These are phyloP conservation scores for Symbiodinium pilosum DNA, from an alignment of 73 alveolate species.

Conservation along the genomic window DNA sequence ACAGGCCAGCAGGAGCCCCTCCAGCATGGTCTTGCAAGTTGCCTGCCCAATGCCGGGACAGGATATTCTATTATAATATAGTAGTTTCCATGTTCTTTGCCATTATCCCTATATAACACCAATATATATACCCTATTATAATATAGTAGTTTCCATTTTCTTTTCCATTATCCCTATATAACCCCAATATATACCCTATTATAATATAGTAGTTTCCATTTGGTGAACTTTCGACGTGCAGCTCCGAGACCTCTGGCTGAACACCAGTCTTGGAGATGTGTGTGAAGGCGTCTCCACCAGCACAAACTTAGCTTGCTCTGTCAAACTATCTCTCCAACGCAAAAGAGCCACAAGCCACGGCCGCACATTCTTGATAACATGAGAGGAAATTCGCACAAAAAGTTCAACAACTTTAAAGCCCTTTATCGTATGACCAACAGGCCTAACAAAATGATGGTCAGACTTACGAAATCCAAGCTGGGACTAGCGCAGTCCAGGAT, in stretches of 20 bases:
- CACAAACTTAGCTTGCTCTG: constrained; percentile 32
- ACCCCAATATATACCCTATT: no score
- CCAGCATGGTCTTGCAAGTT: constrained; percentile 10
- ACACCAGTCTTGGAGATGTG: constrained; percentile 81
- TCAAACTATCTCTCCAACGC: no score
- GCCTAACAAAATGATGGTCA: neutral
- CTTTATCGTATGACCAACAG: neutral
- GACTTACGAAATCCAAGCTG: neutral
- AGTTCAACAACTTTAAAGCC: neutral
- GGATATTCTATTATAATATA: neutral
- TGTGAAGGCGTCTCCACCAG: constrained; percentile 63
- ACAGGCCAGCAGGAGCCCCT: constrained; percentile 38
- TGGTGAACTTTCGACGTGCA: no score
- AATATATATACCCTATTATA: no score
- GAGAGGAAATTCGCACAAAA: neutral
- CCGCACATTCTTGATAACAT: neutral
- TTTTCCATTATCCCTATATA: no score
- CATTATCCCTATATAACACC: no score
- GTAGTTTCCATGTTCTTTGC: no score
- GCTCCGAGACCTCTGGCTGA: constrained; percentile 81
- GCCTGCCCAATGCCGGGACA: constrained; percentile 2
- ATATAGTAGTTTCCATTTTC: no score
- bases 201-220: no score
- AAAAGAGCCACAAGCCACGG: neutral
- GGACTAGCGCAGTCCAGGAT: constrained; percentile 30